Evolutionary conservation across 441 rosid genomes (phyloP).

Genomic region (Corymbia calophylla): DNA sequence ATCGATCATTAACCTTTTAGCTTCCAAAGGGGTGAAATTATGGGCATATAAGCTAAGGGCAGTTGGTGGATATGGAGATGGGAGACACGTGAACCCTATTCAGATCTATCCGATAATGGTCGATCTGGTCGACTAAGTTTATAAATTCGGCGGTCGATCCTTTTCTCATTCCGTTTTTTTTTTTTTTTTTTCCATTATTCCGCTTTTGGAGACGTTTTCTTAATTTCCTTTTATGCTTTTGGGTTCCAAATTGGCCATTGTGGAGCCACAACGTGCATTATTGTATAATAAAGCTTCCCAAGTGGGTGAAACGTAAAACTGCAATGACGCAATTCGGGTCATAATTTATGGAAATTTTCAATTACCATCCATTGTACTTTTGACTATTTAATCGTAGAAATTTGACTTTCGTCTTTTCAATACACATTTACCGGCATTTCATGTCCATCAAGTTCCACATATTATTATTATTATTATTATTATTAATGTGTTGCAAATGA

Average conservation of each 20-base stretch:
- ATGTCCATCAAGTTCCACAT: background rate
- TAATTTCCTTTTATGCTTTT: too few relatives aligned
- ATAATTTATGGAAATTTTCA: background rate
- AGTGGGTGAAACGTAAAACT: background rate
- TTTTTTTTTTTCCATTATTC: background rate
- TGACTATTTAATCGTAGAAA: background rate
- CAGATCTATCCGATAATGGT: too few relatives aligned
- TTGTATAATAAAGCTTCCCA: background rate
- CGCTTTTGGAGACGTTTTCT: too few relatives aligned
- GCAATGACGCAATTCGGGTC: background rate
- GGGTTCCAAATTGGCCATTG: too few relatives aligned
- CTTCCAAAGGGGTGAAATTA: background rate
- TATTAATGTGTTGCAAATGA: background rate
- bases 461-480: background rate
- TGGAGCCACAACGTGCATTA: background rate
- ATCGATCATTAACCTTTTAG: background rate
- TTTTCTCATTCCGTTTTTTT: background rate
- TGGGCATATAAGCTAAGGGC: background rate
- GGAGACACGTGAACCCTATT: too few relatives aligned
- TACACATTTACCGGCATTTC: background rate
- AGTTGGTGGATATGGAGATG: background rate
- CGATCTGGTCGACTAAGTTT: background rate
- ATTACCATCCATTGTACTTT: background rate
- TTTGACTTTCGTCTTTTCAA: background rate
- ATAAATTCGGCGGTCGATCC: background rate